Conservation (phyloP, 352 stramenopile genomes). For the Phytophthora hibernalis region DNA sequence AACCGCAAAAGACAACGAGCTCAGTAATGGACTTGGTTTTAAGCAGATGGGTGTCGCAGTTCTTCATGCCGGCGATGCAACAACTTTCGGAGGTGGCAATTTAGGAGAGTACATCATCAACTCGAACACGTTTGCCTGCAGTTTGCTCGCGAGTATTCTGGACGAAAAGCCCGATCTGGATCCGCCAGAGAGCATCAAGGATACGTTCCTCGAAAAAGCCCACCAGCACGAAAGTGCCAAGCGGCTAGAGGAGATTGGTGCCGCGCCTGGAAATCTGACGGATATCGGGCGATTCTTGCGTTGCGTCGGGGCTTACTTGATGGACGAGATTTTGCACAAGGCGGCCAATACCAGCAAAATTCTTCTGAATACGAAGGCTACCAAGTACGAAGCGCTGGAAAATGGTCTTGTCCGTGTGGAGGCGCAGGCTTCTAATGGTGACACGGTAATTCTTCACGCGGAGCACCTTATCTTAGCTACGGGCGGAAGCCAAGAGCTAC, state of each 20-base stretch:
- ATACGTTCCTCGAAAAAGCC: constrained; percentile 74
- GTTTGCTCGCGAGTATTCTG: constrained; percentile 74
- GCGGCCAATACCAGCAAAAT: constrained; percentile 51
- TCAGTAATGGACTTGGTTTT: constrained; percentile 46
- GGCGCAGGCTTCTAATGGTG: constrained; percentile 28
- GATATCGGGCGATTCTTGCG: constrained; percentile 76
- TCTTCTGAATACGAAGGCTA: constrained; percentile 59
- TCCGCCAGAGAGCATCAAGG: constrained; percentile 74
- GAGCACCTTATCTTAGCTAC: constrained; percentile 77
- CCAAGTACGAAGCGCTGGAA: constrained; percentile 52
- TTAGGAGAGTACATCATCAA: constrained; percentile 87
- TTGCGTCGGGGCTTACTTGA: constrained; percentile 51
- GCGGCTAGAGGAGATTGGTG: constrained; percentile 61
- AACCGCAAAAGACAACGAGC: constrained; percentile 47
- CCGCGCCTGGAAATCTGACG: constrained; percentile 54
- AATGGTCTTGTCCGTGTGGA: constrained; percentile 63
- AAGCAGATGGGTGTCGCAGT: constrained; percentile 68
- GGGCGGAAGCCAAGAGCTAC: constrained; percentile 64
- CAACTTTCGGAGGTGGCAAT: constrained; percentile 69
- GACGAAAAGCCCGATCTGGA: constrained; percentile 82
- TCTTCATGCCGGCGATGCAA: constrained; percentile 63
- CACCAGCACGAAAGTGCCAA: constrained; percentile 60
- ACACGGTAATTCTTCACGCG: constrained; percentile 50
- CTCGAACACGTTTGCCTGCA: constrained; percentile 86
- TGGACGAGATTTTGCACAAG: constrained; percentile 52